A percentile compares a stretch with the other conserved stretches of the same genome.
Evolutionary conservation across 225 moss, liverwort and hornwort species (phyloP).

Genomic region (Physcomitrium patens): DNA sequence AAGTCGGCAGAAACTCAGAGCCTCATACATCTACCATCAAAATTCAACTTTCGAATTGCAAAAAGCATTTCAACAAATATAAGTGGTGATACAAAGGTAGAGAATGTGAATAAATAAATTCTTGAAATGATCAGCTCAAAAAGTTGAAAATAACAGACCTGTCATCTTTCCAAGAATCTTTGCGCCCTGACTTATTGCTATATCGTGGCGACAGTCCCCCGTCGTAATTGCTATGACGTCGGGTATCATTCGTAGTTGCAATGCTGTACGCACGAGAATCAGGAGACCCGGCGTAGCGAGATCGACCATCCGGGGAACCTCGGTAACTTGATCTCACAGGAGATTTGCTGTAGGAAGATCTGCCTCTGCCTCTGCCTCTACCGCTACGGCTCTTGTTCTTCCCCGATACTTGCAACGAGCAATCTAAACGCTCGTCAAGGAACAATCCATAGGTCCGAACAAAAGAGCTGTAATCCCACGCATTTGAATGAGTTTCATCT

Average conservation of each 20-base stretch:
- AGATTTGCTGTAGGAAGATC: conserved; percentile 23
- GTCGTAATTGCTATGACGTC: conserved; percentile 34
- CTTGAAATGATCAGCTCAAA: too few species aligned
- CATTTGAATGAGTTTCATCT: conserved; percentile 63
- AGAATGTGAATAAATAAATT: too few species aligned
- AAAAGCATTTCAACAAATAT: too few species aligned
- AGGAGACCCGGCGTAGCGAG: conserved; percentile 41
- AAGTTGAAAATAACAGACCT: not conserved
- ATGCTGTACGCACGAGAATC: conserved; percentile 20
- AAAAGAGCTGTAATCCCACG: conserved; percentile 72
- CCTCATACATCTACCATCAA: too few species aligned
- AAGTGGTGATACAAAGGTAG: too few species aligned
- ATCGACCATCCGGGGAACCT: conserved; percentile 37
- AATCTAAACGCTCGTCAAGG: conserved; percentile 70
- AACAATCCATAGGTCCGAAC: conserved; percentile 69
- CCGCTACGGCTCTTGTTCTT: not conserved
- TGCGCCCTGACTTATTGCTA: not conserved
- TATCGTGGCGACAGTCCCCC: conserved; percentile 32
- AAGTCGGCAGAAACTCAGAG: too few species aligned
- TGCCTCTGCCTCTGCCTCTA: not conserved
- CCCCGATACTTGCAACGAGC: conserved; percentile 33
- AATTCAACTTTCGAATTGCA: too few species aligned
- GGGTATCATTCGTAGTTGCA: conserved; percentile 39
- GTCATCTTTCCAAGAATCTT: not conserved
- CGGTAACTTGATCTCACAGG: conserved; percentile 29